Evolutionary conservation across 2,329 filamentous ascomycete species (phyloP).

Genomic region (Verticillium zaregamsianum): DNA sequence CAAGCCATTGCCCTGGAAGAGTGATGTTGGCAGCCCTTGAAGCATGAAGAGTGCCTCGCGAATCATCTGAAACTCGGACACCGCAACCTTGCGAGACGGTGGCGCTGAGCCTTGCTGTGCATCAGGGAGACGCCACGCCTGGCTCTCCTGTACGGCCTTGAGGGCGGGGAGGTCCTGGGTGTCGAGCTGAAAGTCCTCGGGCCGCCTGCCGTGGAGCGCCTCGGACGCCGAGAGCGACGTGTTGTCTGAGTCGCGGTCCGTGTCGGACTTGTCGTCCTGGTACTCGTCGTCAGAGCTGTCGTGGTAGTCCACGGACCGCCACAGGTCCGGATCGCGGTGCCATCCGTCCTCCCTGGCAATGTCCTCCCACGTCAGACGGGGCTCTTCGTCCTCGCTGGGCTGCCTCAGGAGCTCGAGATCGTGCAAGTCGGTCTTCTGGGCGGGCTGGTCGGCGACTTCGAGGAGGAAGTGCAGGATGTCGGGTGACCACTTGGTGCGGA

Average conservation of each 20-base stretch:
- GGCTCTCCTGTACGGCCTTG: slow-evolving; percentile 32
- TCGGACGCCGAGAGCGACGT: slow-evolving; percentile 32
- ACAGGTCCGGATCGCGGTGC: slow-evolving; percentile 61
- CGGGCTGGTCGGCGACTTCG: slow-evolving; percentile 76
- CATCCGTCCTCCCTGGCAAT: slow-evolving; percentile 74
- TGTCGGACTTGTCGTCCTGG: slow-evolving; percentile 30
- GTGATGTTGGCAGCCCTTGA: slow-evolving; percentile 67
- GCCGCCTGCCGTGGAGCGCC: slow-evolving; percentile 19
- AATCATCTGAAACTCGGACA: slow-evolving; percentile 11
- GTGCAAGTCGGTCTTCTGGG: slow-evolving; percentile 62
- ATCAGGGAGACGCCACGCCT: slow-evolving; percentile 38
- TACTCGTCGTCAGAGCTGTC: slow-evolving; percentile 60
- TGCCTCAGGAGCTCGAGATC: slow-evolving; percentile 54
- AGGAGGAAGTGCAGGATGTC: slow-evolving; percentile 77
- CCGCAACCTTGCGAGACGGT: slow-evolving; percentile 7
- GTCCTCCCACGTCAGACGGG: slow-evolving; percentile 70
- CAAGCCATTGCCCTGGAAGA: slow-evolving; percentile 52
- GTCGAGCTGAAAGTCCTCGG: slow-evolving; percentile 24
- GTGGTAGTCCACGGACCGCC: slow-evolving; percentile 66
- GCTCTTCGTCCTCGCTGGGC: slow-evolving; percentile 36
- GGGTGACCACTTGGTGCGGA: slow-evolving; percentile 63
- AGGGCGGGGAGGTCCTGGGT: slow-evolving; percentile 24
- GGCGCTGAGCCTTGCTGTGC: not conserved
- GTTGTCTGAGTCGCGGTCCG: slow-evolving; percentile 25
- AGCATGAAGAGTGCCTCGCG: slow-evolving; percentile 73